Conservation (phyloP, 208 protist species). For the Wallacemonas rigidus region DNA sequence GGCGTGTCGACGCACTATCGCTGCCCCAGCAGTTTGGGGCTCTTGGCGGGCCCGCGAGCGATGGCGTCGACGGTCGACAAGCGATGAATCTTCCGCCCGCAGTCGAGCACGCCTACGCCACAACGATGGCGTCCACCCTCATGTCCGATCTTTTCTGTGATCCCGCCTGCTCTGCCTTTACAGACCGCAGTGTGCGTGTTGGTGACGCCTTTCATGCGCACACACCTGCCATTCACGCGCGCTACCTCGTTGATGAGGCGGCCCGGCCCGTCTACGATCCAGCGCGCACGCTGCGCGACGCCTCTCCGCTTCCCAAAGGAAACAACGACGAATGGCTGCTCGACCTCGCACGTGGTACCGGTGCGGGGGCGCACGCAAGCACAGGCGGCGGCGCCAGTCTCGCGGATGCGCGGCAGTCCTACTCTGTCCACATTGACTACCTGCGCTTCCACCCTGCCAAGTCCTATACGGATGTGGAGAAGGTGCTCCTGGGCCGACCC, state of each 20-base stretch:
- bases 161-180: slow-evolving; percentile 24
- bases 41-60: slow-evolving; percentile 36
- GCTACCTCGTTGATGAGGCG: slow-evolving; percentile 57
- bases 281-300: slow-evolving; percentile 18
- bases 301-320: slow-evolving; percentile 12
- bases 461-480: slow-evolving; percentile 10
- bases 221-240: slow-evolving; percentile 54
- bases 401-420: slow-evolving; percentile 34
- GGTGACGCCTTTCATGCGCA: slow-evolving; percentile 53
- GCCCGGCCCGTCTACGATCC: slow-evolving; percentile 52
- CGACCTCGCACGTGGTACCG: not conserved
- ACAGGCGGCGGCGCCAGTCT: not conserved
- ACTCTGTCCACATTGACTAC: slow-evolving; percentile 79
- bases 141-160: slow-evolving; percentile 56
- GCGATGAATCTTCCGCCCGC: slow-evolving; percentile 35
- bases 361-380: not conserved
- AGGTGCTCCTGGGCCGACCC: not conserved
- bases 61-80: slow-evolving; percentile 56
- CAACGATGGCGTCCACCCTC: slow-evolving; percentile 53
- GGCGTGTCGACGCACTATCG: not conserved
- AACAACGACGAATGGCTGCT: slow-evolving; percentile 7
- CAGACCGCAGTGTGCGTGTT: slow-evolving; percentile 42
- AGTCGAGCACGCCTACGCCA: slow-evolving; percentile 41
- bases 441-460: slow-evolving; percentile 60
- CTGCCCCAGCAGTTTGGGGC: slow-evolving; percentile 17